Evolutionary conservation across 2,329 filamentous ascomycete species (phyloP), one percentile per base, ranked within the genome.

Genomic region (Cladosporium colombiae): DNA sequence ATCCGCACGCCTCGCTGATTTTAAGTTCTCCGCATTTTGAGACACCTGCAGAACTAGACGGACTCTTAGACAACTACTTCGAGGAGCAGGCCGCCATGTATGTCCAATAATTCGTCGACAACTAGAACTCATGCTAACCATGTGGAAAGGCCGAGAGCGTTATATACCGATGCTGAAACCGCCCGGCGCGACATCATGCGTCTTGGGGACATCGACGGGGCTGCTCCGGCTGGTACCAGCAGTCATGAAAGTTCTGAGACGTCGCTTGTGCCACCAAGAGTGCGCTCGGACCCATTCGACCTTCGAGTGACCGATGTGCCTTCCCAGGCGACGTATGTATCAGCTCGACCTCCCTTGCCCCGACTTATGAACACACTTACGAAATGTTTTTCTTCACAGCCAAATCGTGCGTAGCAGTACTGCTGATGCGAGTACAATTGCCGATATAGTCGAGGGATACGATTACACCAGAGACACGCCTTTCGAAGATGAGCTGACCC

Each of bases 311-410:
- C 61, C 21, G 61, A 63, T 49, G 61, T 63, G 35, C 61, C 61
- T 46, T 31, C 50, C 33, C 61, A 63, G 37, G 61, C 72, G 67
- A 69, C 74, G 73, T 76, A 76, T 74, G 74, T 76, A 68, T 60
- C 66, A 65, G 57, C 64, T 60, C 50, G 61, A 56, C 68, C 69
- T 64, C 69, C 59, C 55, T 68, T 65, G 58, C 69, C 69, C 72
- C 74, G 70, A 68, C 62, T 73, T 40, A 67, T 74, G 72, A 75
- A 69, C 67, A 67, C 74, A 76, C 72, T 76, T 75, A 76, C 74
- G 69, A 76, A 71, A 68, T 71, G 67, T 69, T 74, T 74, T 65
- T 68, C 69, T 65, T 65, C 66, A 70, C 71, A 75, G 73, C 67
- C 65, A 62, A 33, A 66, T 59, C 23, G 56, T 58, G 33, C 61